Conservation (phyloP, 176 grass and related monocot genomes). For the Carex cristatella region DNA sequence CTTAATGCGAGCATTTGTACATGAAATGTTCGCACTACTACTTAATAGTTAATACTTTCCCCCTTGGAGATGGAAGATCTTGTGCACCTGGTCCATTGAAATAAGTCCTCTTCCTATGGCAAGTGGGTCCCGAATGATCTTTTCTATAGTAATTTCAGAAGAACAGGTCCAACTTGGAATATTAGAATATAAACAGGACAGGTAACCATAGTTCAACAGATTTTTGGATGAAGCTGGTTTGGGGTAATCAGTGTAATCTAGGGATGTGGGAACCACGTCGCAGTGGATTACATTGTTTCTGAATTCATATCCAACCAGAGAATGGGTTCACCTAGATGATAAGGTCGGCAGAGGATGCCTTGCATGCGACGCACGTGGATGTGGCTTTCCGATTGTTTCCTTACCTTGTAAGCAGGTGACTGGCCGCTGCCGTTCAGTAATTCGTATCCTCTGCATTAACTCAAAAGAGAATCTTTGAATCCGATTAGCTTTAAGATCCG, state of each 20-base stretch:
- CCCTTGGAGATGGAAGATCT: neutral
- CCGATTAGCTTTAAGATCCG: no score
- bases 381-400: neutral
- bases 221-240: neutral
- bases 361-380: conserved; percentile 3
- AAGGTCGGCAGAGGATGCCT: neutral
- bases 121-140: neutral
- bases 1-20: neutral
- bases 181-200: neutral
- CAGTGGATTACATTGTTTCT: neutral
- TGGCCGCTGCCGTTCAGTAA: no score
- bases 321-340: neutral
- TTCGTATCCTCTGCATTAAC: no score
- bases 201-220: neutral
- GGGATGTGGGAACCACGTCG: neutral
- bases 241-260: neutral
- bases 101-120: neutral
- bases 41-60: conserved; percentile 4
- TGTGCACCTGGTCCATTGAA: neutral
- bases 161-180: neutral
- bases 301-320: neutral
- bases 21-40: neutral
- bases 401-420: neutral
- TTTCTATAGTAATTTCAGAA: neutral
- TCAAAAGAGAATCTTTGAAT: no score